Conservation (phyloP, 495 filamentous ascomycete species). For the Podospora australis region DNA sequence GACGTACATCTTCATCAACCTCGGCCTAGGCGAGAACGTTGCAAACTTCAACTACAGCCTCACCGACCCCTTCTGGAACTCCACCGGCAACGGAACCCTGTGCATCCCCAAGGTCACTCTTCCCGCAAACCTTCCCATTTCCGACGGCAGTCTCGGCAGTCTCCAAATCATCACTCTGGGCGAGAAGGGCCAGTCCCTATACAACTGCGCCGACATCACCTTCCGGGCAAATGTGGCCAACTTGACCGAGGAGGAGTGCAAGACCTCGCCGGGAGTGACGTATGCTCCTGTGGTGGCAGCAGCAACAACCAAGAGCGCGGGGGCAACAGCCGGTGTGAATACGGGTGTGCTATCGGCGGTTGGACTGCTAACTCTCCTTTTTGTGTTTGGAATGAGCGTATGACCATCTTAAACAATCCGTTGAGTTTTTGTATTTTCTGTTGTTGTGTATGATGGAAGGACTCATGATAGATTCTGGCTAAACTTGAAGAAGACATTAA, state of each 20-base stretch:
- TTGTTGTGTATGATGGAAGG: too few relatives aligned
- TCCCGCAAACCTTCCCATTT: slow-evolving; percentile 31
- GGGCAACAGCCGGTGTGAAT: slow-evolving; percentile 13
- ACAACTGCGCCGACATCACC: slow-evolving; percentile 61
- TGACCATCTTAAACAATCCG: too few relatives aligned
- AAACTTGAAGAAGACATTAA: too few relatives aligned
- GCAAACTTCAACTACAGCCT: slow-evolving; percentile 57
- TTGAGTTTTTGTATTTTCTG: too few relatives aligned
- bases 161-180: slow-evolving; percentile 54
- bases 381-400: slow-evolving; percentile 30
- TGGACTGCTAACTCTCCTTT: slow-evolving; percentile 47
- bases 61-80: slow-evolving; percentile 46
- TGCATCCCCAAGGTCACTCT: slow-evolving; percentile 47
- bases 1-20: slow-evolving; percentile 56
- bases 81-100: slow-evolving; percentile 54
- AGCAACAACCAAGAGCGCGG: slow-evolving; percentile 8
- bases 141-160: slow-evolving; percentile 46
- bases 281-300: slow-evolving; percentile 6
- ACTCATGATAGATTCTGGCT: too few relatives aligned
- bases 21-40: slow-evolving; percentile 50
- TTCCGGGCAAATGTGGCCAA: slow-evolving; percentile 41
- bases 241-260: slow-evolving; percentile 39
- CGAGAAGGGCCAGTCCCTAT: slow-evolving; percentile 44
- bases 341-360: slow-evolving; percentile 44
- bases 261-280: slow-evolving; percentile 38